These are phyloP conservation scores for Salvia rosmarinus DNA, from an alignment of 257 asterid genomes.

Conservation along the genomic window DNA sequence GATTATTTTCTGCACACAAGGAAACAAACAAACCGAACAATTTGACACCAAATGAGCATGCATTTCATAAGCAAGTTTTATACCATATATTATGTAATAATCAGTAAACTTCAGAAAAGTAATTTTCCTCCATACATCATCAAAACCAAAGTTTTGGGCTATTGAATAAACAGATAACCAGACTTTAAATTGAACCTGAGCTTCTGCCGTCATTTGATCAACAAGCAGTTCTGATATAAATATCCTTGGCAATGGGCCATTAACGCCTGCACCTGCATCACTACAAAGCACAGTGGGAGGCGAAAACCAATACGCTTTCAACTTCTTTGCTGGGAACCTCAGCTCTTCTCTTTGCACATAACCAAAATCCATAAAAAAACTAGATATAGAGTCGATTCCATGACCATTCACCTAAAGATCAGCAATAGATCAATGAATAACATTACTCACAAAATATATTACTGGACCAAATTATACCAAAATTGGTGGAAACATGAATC, in stretches of 20 bases:
- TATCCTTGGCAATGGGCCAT: constrained; percentile 92
- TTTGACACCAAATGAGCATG: constrained; percentile 2
- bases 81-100: not conserved
- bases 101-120: too few species aligned
- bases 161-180: constrained; percentile 9
- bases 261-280: constrained; percentile 52
- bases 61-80: not conserved
- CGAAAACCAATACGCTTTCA: constrained; percentile 93
- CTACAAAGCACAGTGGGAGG: constrained; percentile 53
- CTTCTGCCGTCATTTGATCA: constrained; percentile 75
- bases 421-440: not conserved
- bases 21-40: constrained; percentile 27
- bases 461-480: not conserved
- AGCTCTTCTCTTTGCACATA: constrained; percentile 81
- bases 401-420: constrained; percentile 67
- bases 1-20: constrained; percentile 65
- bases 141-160: not conserved
- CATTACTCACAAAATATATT: not conserved
- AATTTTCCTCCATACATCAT: too few species aligned
- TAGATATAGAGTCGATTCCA: constrained; percentile 88
- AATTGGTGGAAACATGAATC: not conserved
- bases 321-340: constrained; percentile 89
- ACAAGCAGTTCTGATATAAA: constrained; percentile 95
- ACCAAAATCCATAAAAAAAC: constrained; percentile 77
- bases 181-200: constrained; percentile 63